Conservation (phyloP, 202 grass and related monocot species). For the Panicum virgatum region DNA sequence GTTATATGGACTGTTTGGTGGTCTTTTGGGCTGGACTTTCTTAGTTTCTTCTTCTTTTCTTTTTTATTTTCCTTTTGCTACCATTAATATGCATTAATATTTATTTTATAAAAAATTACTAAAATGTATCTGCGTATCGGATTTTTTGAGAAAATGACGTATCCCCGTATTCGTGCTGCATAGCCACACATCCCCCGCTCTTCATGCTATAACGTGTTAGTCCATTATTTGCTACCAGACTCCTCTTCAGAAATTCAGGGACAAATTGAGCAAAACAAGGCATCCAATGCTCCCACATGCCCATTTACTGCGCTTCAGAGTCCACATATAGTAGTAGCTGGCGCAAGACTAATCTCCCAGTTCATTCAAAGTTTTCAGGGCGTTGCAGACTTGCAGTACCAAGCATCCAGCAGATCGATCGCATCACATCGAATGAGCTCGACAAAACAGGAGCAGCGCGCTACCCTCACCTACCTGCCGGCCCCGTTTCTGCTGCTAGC, state of each 20-base stretch:
- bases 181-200: no score
- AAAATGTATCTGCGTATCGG: no score
- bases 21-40: no score
- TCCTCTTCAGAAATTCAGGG: not conserved
- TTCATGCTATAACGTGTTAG: no score
- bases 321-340: not conserved
- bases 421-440: not conserved
- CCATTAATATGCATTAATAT: no score
- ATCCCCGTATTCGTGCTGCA: no score
- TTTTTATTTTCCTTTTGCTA: no score
- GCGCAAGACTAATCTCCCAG: not conserved
- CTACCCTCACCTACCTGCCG: conserved; percentile 17
- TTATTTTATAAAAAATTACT: no score
- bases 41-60: no score
- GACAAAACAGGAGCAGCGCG: not conserved
- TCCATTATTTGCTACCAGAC: no score
- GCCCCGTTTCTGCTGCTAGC: not conserved
- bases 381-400: not conserved
- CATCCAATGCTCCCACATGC: not conserved
- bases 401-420: not conserved
- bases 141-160: no score
- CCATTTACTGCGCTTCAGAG: conserved; percentile 2
- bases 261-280: not conserved
- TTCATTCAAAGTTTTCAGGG: not conserved
- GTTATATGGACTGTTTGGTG: no score